These are phyloP conservation scores for Annulohypoxylon nitens DNA, from an alignment of 495 filamentous ascomycete species.

Conservation along the genomic window DNA sequence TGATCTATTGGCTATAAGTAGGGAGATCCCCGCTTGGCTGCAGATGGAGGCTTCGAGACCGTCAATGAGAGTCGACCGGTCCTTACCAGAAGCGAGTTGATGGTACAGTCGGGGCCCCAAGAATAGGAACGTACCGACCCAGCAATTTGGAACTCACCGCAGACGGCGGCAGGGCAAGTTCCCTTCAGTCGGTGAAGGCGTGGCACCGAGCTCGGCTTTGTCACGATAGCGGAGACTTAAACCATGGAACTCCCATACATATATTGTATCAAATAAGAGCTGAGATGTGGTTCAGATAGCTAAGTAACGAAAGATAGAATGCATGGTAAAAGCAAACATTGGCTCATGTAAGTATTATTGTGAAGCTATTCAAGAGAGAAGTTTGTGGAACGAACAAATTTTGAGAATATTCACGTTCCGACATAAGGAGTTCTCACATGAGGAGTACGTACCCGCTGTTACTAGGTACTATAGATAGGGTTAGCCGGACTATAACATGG, in stretches of 20 bases:
- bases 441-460: neutral
- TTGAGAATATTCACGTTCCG: neutral
- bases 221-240: constrained; percentile 7
- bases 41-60: constrained; percentile 47
- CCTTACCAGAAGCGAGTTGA: constrained; percentile 41
- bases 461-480: constrained; percentile 15
- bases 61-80: constrained; percentile 42
- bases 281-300: neutral
- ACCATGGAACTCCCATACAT: constrained; percentile 27
- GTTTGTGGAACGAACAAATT: neutral
- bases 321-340: neutral
- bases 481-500: constrained; percentile 16
- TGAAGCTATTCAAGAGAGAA: neutral
- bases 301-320: neutral
- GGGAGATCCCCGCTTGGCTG: constrained; percentile 41
- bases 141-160: constrained; percentile 49
- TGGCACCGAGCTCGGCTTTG: constrained; percentile 30
- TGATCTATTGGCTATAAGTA: constrained; percentile 33
- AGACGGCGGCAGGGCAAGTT: constrained; percentile 25
- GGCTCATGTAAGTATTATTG: neutral
- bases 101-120: constrained; percentile 37
- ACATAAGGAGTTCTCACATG: neutral
- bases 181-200: constrained; percentile 38
- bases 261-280: constrained; percentile 19
- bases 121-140: constrained; percentile 47